These are phyloP conservation scores for Cryptococcus neoformans DNA, from an alignment of 1,284 basidiomycete genomes.

Conservation along the genomic window DNA sequence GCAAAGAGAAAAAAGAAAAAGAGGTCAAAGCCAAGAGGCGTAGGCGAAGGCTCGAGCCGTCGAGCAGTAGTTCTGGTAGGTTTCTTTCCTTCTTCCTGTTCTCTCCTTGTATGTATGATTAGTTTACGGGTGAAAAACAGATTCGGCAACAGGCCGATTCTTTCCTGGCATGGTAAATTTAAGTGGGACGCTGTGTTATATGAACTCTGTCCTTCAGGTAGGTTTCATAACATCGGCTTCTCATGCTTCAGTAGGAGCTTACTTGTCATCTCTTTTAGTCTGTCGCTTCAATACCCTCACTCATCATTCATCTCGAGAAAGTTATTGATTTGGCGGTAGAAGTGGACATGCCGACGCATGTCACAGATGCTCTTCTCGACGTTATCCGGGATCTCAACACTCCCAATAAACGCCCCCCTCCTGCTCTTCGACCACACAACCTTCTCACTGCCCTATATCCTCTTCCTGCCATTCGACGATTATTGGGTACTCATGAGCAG, in stretches of 20 bases:
- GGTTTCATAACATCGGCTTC: neutral
- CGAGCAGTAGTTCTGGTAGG: neutral
- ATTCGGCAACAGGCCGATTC: conserved; percentile 27
- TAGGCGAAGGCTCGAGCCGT: conserved; percentile 15
- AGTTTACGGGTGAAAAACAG: neutral
- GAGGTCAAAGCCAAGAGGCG: conserved; percentile 16
- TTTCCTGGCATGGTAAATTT: conserved; percentile 89
- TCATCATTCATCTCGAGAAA: conserved; percentile 67
- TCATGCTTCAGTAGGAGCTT: neutral
- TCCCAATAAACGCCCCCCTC: conserved; percentile 56
- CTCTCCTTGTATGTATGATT: neutral
- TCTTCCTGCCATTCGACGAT: conserved; percentile 58
- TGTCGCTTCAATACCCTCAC: conserved; percentile 72
- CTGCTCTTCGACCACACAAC: conserved; percentile 64
- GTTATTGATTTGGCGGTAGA: conserved; percentile 69
- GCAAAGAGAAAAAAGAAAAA: conserved; percentile 1
- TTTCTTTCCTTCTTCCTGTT: neutral
- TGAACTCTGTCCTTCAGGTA: conserved; percentile 90
- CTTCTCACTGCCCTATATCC: conserved; percentile 67
- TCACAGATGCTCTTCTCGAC: conserved; percentile 70
- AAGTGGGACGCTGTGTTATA: conserved; percentile 91
- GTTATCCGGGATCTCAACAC: conserved; percentile 70
- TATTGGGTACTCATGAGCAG: conserved; percentile 81
- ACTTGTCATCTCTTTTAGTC: conserved; percentile 54
- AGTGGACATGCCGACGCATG: conserved; percentile 73